Base-by-base conservation (phyloP, 1,284 basidiomycete genomes). In the Rhodotorula sp. region DNA sequence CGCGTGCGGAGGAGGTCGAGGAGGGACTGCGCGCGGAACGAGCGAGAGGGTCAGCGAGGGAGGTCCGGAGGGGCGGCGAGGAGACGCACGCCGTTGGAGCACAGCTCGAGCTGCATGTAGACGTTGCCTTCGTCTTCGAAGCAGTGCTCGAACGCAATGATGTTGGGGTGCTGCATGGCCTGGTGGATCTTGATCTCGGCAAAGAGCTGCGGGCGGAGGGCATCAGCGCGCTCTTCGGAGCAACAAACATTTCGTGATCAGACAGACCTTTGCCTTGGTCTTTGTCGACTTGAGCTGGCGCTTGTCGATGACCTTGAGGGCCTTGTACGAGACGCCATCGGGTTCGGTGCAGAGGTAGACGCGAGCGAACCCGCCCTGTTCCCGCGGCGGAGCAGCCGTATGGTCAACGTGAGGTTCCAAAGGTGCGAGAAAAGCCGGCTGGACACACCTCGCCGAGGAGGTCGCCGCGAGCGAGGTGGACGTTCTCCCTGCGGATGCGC, bases 141-240 rank as follows among this genome's bases (percentile, higher is more conserved):
- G 81, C 93, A 96, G 76, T 97, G 93, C 68, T 91, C 86, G 81
- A 99, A 98, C 25, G 85, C 84, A 72, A 98, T 94, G 72, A 99
- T 91, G 82, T 99, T 94, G 41, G 93, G 91, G 79, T 99, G 96
- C 50, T 89, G 83, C 66, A 98, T 87, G 27, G 93, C 90, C 72
- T 90, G 89, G 82, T 99, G 96, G 67, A 99, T 94, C 85, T 97
- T 97, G 81, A 99, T 98, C 86, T 99, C 96, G 72, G 95, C 95
- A 79, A 96, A 97, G 71, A 98, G 88, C 94, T 91, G 74, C 34
- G 19, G 9, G 34, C 14, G 10, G 44, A 27, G 42, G 53, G 54
- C 52, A 45, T 16, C 8, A 16, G 2, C 23, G 17, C 1, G 9
- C 5, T 12, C 17, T 27, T 7, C 9, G 3, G 50, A 23, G 41